Evolutionary conservation across 1,139 yeast genomes (phyloP), one percentile per base, ranked within the genome.

Genomic region (Barnettozyma hawaiiensis): DNA sequence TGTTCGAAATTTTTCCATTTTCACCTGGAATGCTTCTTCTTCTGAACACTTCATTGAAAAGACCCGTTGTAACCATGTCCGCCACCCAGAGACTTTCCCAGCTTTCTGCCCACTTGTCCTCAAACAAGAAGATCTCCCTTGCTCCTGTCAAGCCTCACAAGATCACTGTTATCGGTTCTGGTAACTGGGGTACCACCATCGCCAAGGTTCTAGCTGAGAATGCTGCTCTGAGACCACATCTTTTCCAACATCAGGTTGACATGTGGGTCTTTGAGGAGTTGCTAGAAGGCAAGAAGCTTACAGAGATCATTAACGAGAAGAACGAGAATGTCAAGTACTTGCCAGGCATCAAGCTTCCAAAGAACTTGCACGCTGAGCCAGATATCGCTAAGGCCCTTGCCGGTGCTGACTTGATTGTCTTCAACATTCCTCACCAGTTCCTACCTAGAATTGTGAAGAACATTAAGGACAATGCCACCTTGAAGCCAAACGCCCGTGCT

Each of bases 201-300:
- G 95, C 96, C 51, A 86, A 86, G 65, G 80, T 86, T 41, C 78
- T 85, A 21, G 85, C 95, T 37, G 95, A 87, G 65, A 85, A 85
- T 62, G 68, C 86, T 39, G 72, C 70, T 32, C 79, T 73, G 50
- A 75, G 82, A 65, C 78, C 85, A 27, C 69, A 75, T 31, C 65
- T 83, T 50, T 86, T 86, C 60, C 71, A 76, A 46, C 66, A 67
- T 45, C 69, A 74, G 45, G 95, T 87, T 40, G 77, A 78, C 54
- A 85, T 86, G 95, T 86, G 96, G 96, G 96, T 86, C 22, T 83
- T 72, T 58, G 87, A 87, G 65, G 96, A 86, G 66, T 62, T 72
- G 49, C 63, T 79, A 46, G 78, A 76, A 43, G 94, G 80, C 45
- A 63, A 66, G 64, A 83, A 77, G 48, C 71, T 86, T 55, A 85